Conservation (phyloP, 2,329 filamentous ascomycete genomes). For the Fusarium sambucinum region DNA sequence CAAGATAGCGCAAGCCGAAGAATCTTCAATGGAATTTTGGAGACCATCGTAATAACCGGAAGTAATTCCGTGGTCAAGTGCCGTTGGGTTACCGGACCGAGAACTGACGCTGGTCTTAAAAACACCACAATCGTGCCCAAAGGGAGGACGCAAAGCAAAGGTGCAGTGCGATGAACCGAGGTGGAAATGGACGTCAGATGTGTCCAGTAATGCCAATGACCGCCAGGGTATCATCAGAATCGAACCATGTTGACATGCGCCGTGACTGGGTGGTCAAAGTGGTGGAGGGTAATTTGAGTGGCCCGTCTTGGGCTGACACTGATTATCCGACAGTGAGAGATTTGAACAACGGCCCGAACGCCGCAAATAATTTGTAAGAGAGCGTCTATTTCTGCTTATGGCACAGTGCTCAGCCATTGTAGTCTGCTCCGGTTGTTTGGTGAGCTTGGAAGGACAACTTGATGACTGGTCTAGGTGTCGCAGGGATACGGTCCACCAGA, state of each 20-base stretch:
- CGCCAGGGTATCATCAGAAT: slow-evolving; percentile 33
- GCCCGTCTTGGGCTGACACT: slow-evolving; percentile 27
- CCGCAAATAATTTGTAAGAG: slow-evolving; percentile 13
- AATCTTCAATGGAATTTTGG: slow-evolving; percentile 11
- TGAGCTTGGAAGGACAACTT: background rate
- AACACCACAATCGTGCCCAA: background rate
- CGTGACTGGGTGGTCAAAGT: slow-evolving; percentile 27
- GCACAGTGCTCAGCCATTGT: slow-evolving; percentile 13
- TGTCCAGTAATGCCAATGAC: slow-evolving; percentile 10
- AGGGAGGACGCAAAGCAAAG: background rate
- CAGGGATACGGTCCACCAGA: slow-evolving; percentile 15
- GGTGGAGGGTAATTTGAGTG: slow-evolving; percentile 24
- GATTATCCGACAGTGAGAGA: slow-evolving; percentile 5
- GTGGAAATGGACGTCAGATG: slow-evolving; percentile 4
- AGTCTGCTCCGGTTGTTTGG: background rate
- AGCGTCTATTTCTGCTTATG: slow-evolving; percentile 19
- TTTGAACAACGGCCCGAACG: slow-evolving; percentile 36
- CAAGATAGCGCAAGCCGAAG: background rate
- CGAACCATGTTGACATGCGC: slow-evolving; percentile 35
- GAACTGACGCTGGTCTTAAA: background rate
- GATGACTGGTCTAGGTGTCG: background rate
- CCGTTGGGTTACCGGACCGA: background rate
- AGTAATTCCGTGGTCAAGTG: slow-evolving; percentile 10
- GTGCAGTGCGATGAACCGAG: background rate
- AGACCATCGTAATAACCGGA: slow-evolving; percentile 2